Evolutionary conservation across 306 rosid genomes (phyloP).

Genomic region (Vachellia collinsii): DNA sequence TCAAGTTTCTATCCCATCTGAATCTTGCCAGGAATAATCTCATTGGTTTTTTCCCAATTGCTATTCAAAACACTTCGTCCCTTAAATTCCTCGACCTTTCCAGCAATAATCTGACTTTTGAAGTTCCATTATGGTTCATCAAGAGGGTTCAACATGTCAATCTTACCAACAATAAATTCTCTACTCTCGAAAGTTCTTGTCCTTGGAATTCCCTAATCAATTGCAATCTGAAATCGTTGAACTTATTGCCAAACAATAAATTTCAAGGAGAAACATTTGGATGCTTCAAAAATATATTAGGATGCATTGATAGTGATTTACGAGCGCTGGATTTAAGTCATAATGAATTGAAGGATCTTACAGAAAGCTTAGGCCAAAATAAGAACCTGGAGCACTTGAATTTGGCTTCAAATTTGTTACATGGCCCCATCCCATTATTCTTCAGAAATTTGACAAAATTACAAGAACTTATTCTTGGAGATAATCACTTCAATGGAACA

Average conservation of each 20-base stretch:
- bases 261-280: neutral
- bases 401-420: neutral
- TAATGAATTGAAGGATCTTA: neutral
- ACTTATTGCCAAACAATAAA: neutral
- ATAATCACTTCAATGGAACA: neutral
- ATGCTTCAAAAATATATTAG: neutral
- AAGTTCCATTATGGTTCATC: neutral
- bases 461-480: neutral
- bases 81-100: slow-evolving; percentile 1
- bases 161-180: neutral
- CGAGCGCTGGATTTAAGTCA: neutral
- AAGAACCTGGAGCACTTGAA: neutral
- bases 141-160: neutral
- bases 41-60: no score
- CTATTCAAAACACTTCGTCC: neutral
- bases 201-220: neutral
- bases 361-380: neutral
- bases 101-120: neutral
- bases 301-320: neutral
- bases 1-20: neutral
- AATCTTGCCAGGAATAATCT: neutral
- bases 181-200: neutral
- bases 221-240: neutral
- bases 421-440: neutral
- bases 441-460: no score